These are phyloP conservation scores for Trametes cingulata DNA, from an alignment of 768 basidiomycete species.

Conservation along the genomic window DNA sequence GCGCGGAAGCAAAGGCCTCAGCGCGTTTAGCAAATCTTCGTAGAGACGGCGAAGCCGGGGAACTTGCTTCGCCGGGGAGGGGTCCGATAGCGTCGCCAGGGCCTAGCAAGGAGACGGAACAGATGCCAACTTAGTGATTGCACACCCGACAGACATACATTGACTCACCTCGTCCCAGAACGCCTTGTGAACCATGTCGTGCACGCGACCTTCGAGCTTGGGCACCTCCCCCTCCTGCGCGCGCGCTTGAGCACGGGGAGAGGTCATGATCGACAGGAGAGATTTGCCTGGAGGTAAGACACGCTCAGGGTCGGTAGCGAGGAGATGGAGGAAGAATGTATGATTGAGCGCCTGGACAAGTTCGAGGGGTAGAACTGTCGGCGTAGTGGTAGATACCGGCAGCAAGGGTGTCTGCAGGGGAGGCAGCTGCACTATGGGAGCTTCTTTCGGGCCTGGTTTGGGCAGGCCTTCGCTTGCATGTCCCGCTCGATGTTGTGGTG, in stretches of 20 bases:
- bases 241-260: slow-evolving; percentile 21
- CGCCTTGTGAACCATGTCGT: slow-evolving; percentile 53
- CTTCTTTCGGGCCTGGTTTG: neutral
- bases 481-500: neutral
- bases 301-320: slow-evolving; percentile 59
- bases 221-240: slow-evolving; percentile 23
- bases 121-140: neutral
- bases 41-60: slow-evolving; percentile 58
- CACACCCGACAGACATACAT: neutral
- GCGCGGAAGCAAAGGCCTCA: slow-evolving; percentile 60
- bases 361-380: slow-evolving; percentile 50
- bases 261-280: slow-evolving; percentile 60
- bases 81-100: slow-evolving; percentile 52
- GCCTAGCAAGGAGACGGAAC: slow-evolving; percentile 42
- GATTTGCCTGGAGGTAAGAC: slow-evolving; percentile 76
- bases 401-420: slow-evolving; percentile 17
- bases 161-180: slow-evolving; percentile 73
- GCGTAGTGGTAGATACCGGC: slow-evolving; percentile 19
- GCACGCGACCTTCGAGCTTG: slow-evolving; percentile 50
- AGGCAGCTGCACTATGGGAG: slow-evolving; percentile 19
- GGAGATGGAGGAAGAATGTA: slow-evolving; percentile 65
- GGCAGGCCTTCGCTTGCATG: neutral
- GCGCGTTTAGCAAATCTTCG: slow-evolving; percentile 49
- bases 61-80: slow-evolving; percentile 60
- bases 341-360: slow-evolving; percentile 58